Base-by-base conservation (phyloP, 495 filamentous ascomycete species). In the Tuber calosporum region DNA sequence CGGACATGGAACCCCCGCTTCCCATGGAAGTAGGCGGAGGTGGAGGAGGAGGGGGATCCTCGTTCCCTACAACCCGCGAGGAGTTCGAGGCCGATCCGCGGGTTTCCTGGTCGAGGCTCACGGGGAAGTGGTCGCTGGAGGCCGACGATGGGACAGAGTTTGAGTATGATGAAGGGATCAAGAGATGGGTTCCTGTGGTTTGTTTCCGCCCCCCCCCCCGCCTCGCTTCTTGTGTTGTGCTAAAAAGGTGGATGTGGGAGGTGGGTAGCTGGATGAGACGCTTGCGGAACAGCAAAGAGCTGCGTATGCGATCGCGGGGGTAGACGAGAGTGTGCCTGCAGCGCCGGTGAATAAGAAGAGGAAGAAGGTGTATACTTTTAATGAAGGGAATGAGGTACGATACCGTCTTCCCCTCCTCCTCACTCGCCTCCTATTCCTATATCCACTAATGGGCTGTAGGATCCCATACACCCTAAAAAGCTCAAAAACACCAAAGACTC, bases 141-240 rank as follows among this genome's bases (percentile, higher is more conserved):
- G 89, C 92, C 38, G 92, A 94, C 22, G 89, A 94, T 82, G 94
- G 92, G 34, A 85, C 88, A 69, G 94, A 97, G 80, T 97, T 89
- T 83, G 91, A 93, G 79, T 97, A 88, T 83, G 89, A 95, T 82
- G 84, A 86, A 17, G 86, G 82, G 19, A 80, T 91, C 72, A 89
- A 88, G 84, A 88, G 91, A 83, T 98, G 94, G 94, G 86, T 94
- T 68, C 89, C 89, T 70, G 86, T 88, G 78, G 87, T 93, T 86
- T 81, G 86, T 79, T 73, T 71, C 41, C 67, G 19, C 36, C 30
- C 26, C 41, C 36, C 30, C 26, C 41, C 15, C 26, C 26, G 26
- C 26, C 67, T 15, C 67, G 26, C 67, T 37, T 7, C 20, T 11
- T 19, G 67, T 19, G 11, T 43, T 73, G 34, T 53, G 4, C 39